Evolutionary conservation across 2,329 filamentous ascomycete species (phyloP).

Genomic region (Colletotrichum truncatum): DNA sequence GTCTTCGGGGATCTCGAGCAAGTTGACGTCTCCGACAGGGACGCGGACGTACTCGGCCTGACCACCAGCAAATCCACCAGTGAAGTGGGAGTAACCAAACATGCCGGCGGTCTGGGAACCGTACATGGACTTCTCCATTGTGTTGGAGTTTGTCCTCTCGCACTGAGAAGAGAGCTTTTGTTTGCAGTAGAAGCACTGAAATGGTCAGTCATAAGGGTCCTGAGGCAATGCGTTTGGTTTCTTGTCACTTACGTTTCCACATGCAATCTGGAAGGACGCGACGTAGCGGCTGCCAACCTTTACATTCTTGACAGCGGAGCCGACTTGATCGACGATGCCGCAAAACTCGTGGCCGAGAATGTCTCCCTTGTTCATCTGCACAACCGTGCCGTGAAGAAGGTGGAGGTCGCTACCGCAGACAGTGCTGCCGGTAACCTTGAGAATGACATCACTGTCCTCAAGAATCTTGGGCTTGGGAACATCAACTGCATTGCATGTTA

Average conservation of each 20-base stretch:
- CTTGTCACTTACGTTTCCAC: constrained; percentile 50
- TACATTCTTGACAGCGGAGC: constrained; percentile 61
- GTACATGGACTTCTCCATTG: constrained; percentile 77
- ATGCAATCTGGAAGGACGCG: constrained; percentile 86
- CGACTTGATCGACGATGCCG: constrained; percentile 64
- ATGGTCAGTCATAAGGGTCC: background rate
- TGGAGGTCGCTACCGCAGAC: constrained; percentile 69
- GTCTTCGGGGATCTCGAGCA: constrained; percentile 79
- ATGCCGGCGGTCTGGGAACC: constrained; percentile 79
- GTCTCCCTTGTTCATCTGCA: constrained; percentile 70
- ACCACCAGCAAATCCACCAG: constrained; percentile 86
- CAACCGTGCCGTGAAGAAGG: constrained; percentile 62
- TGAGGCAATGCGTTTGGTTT: rapidly evolving
- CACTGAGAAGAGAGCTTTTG: constrained; percentile 83
- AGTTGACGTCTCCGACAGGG: constrained; percentile 81
- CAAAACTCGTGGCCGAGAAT: constrained; percentile 74
- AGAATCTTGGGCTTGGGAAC: constrained; percentile 76
- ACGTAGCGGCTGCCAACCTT: constrained; percentile 77
- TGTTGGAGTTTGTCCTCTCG: constrained; percentile 81
- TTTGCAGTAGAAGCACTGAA: constrained; percentile 78
- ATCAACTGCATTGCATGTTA: constrained; percentile 53
- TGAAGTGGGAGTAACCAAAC: constrained; percentile 81
- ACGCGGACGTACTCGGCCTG: constrained; percentile 90
- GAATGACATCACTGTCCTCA: constrained; percentile 79
- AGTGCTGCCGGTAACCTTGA: constrained; percentile 76